Evolutionary conservation across 2,329 filamentous ascomycete species (phyloP), one percentile per base, ranked within the genome.

Genomic region (Trichoderma arundinaceum): DNA sequence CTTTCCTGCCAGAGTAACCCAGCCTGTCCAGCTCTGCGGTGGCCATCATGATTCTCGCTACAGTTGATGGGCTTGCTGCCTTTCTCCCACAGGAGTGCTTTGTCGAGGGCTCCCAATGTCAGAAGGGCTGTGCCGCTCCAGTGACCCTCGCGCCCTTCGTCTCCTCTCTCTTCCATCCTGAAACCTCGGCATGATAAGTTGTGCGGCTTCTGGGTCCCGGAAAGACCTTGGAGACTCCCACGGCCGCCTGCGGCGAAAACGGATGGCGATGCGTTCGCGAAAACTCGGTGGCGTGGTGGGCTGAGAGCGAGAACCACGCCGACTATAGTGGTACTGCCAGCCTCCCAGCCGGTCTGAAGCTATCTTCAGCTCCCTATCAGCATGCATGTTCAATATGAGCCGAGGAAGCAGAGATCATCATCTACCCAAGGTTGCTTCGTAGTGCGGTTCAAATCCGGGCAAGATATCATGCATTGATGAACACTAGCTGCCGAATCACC

Each of bases 1-100:
- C 19, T 41, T 15, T 48, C 28, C 12, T 49, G 7, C 28, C 12
- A 33, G 3, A 8, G n/a, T 63, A 46, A 57, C 73, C 76, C 59
- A 77, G 64, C n/a, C 74, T 71, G 39, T 77, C 76, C 39, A 77
- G 67, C n/a, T 77, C 72, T 28, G 69, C 68, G 38, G 72, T 71
- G 38, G 74, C 76, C 68, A 77, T 49, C 17, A 71, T 65, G 51
- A 74, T 65, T 19, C 72, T 72, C 7, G 73, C 74, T 64, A 72
- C 66, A 35, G 67, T 74, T 52, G 75, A 65, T 7, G 72, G 71
- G 35, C 68, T 69, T 32, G 72, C 69, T 33, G 70, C 69, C 41
- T 67, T 12, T 67, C 69, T 5, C 56, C 68, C 17, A 44, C 61
- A 33, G 71, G 70, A 64, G 69, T 71, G 57, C 70, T 68, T 32